phyloP scores from a whole-genome alignment of 495 filamentous ascomycete genomes.

The Xylaria sp. region DNA sequence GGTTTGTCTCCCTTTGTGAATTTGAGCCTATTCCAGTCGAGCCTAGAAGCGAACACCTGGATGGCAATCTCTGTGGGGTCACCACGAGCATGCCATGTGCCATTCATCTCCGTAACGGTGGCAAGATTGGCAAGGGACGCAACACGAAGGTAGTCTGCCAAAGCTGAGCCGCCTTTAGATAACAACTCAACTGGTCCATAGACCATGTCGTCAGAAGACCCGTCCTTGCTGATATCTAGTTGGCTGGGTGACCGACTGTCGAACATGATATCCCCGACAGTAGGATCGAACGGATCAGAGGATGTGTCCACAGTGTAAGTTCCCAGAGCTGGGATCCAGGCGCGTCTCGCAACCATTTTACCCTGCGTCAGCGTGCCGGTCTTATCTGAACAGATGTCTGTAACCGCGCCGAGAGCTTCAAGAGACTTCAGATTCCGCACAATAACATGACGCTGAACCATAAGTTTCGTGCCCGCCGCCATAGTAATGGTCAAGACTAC shows the following conservation, averaged over 20 bases:
- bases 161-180: constrained; percentile 37
- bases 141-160: constrained; percentile 65
- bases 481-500: constrained; percentile 65
- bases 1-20: constrained; percentile 59
- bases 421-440: constrained; percentile 59
- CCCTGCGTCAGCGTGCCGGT: constrained; percentile 77
- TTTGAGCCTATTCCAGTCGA: constrained; percentile 63
- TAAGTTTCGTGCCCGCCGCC: constrained; percentile 59
- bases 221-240: constrained; percentile 20
- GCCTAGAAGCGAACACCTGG: constrained; percentile 70
- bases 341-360: constrained; percentile 62
- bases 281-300: constrained; percentile 63
- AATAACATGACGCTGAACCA: constrained; percentile 58
- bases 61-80: constrained; percentile 76
- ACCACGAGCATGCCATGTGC: constrained; percentile 67
- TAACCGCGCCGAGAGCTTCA: constrained; percentile 71
- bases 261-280: constrained; percentile 58
- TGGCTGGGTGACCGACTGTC: constrained; percentile 42
- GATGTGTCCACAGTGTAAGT: constrained; percentile 66
- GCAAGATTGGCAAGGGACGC: constrained; percentile 72
- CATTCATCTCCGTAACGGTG: constrained; percentile 55
- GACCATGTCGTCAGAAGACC: constrained; percentile 27
- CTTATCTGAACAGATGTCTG: constrained; percentile 76
- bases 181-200: constrained; percentile 41
- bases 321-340: constrained; percentile 61